A percentile compares a stretch with the other conserved stretches of the same genome.
phyloP scores from a whole-genome alignment of 768 basidiomycete genomes.

The Myochromella boudieri region DNA sequence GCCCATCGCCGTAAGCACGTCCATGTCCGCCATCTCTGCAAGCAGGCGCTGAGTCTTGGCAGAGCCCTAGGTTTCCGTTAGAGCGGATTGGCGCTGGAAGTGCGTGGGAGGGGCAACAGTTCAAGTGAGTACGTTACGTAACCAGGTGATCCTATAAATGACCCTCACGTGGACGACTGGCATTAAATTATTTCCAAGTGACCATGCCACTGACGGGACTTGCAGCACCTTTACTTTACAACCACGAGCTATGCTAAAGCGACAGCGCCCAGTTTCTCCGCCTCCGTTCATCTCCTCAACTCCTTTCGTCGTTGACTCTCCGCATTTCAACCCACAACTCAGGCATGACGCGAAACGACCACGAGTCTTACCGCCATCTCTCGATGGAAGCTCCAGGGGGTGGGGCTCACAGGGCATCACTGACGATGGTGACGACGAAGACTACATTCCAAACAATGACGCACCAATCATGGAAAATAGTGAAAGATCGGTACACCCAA shows the following conservation, averaged over 20 bases:
- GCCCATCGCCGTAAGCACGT: constrained; percentile 81
- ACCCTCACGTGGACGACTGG: constrained; percentile 9
- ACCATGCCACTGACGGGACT: constrained; percentile 7
- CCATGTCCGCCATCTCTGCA: constrained; percentile 47
- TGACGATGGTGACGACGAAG: constrained; percentile 34
- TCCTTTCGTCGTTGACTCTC: constrained; percentile 26
- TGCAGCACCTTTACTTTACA: too few species aligned
- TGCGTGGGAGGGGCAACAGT: too few species aligned
- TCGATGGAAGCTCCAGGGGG: constrained; percentile 53
- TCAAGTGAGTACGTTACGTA: too few species aligned
- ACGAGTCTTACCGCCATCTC: constrained; percentile 48
- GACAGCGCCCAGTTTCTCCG: constrained; percentile 48
- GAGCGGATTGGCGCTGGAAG: too few species aligned
- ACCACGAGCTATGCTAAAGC: constrained; percentile 46
- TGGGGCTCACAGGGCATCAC: constrained; percentile 34
- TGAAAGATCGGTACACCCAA: constrained; percentile 19
- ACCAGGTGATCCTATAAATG: background rate
- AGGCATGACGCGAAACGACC: constrained; percentile 50
- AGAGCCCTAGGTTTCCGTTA: background rate
- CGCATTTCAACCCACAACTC: constrained; percentile 22
- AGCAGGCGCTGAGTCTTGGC: background rate
- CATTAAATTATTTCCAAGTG: background rate
- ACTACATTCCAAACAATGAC: constrained; percentile 19
- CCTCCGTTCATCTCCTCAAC: constrained; percentile 30
- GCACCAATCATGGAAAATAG: constrained; percentile 22